Evolutionary conservation across 352 stramenopile genomes (phyloP).

Genomic region (Pythium phragmitis): DNA sequence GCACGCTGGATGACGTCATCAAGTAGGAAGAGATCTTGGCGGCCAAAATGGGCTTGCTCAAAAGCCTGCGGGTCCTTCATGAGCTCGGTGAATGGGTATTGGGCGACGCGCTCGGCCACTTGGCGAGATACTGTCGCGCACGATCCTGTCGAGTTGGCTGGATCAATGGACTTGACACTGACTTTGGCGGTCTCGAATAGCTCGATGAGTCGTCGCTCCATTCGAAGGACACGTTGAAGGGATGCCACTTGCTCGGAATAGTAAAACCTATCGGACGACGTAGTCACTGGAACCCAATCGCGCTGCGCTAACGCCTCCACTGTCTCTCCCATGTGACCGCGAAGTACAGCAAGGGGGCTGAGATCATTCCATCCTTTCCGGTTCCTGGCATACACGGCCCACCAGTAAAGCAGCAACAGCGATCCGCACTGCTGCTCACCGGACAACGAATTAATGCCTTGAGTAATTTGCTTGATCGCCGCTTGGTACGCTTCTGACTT

Average conservation of each 20-base stretch:
- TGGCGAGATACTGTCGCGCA: slow-evolving; percentile 44
- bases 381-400: slow-evolving; percentile 42
- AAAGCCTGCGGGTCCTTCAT: slow-evolving; percentile 35
- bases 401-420: slow-evolving; percentile 51
- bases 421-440: slow-evolving; percentile 63
- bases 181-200: slow-evolving; percentile 45
- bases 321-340: slow-evolving; percentile 23
- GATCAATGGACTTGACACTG: slow-evolving; percentile 14
- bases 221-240: slow-evolving; percentile 48
- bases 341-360: slow-evolving; percentile 25
- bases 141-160: slow-evolving; percentile 7
- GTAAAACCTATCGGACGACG: slow-evolving; percentile 14
- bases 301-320: slow-evolving; percentile 41
- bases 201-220: slow-evolving; percentile 53
- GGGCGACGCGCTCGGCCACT: slow-evolving; percentile 59
- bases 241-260: slow-evolving; percentile 57
- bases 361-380: slow-evolving; percentile 11
- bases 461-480: slow-evolving; percentile 27
- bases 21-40: slow-evolving; percentile 78
- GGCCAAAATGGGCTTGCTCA: slow-evolving; percentile 72
- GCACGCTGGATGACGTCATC: slow-evolving; percentile 67
- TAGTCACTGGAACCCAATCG: slow-evolving; percentile 36
- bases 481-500: slow-evolving; percentile 17
- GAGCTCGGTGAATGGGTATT: slow-evolving; percentile 53
- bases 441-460: slow-evolving; percentile 36